A percentile compares a stretch with the other conserved stretches of the same genome.
Conservation (phyloP, 768 basidiomycete species). For the Rhodotorula toruloides region DNA sequence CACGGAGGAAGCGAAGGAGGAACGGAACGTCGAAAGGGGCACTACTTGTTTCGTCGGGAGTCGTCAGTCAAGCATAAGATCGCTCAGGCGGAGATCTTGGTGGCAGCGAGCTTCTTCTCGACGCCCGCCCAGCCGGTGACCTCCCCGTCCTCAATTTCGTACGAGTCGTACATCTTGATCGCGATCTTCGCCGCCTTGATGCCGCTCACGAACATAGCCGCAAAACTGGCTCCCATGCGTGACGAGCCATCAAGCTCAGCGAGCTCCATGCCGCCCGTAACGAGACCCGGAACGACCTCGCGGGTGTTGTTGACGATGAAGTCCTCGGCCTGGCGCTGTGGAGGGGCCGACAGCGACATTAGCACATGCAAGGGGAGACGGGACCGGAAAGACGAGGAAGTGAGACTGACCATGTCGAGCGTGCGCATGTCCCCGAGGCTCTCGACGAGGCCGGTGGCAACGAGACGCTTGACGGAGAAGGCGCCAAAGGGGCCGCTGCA, state of each 20-base stretch:
- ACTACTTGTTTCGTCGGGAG: too few species aligned
- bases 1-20: too few species aligned
- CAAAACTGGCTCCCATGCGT: conserved; percentile 72
- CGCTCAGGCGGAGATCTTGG: neutral
- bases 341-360: too few species aligned
- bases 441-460: conserved; percentile 64
- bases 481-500: conserved; percentile 57
- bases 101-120: conserved; percentile 10
- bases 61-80: too few species aligned
- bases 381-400: too few species aligned
- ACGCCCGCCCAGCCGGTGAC: conserved; percentile 50
- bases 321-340: conserved; percentile 72
- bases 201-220: conserved; percentile 72
- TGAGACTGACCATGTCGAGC: conserved; percentile 76
- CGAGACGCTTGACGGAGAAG: conserved; percentile 71
- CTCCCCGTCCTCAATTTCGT: conserved; percentile 56
- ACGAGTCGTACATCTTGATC: conserved; percentile 54
- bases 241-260: conserved; percentile 74
- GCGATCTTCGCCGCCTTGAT: conserved; percentile 67
- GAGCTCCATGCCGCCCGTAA: conserved; percentile 65
- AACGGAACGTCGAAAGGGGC: too few species aligned
- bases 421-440: conserved; percentile 74
- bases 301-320: conserved; percentile 48
- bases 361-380: too few species aligned
- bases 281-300: conserved; percentile 64